Conservation (phyloP, 2,329 filamentous ascomycete species). For the Cryphonectria carpinicola region DNA sequence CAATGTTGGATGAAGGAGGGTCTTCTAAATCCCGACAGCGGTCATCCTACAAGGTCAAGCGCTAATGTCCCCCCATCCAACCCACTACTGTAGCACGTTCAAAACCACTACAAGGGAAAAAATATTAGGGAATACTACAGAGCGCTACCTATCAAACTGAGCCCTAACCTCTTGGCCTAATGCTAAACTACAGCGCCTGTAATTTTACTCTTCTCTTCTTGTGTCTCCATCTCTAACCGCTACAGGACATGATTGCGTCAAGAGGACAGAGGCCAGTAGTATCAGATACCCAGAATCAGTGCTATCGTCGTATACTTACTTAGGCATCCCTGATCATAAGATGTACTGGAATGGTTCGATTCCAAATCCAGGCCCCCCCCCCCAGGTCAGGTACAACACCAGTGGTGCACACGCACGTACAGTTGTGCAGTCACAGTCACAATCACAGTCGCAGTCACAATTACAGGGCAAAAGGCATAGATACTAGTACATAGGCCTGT, state of each 20-base stretch:
- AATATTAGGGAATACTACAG: neutral
- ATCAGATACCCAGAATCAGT: neutral
- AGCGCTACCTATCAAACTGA: neutral
- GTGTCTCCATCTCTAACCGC: neutral
- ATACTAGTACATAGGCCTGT: constrained; percentile 1
- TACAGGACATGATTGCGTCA: no score
- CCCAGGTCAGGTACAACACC: neutral
- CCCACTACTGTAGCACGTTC: neutral
- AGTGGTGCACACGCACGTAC: constrained; percentile 7
- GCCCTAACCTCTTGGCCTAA: neutral
- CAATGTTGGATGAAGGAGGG: neutral
- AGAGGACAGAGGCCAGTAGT: no score
- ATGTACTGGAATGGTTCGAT: neutral
- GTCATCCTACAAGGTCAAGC: neutral
- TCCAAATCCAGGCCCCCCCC: no score
- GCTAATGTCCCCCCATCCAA: neutral
- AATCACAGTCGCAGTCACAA: constrained; percentile 12
- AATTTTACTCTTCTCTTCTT: neutral
- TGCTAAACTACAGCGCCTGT: neutral
- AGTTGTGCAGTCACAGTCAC: constrained; percentile 11
- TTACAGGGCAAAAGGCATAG: constrained; percentile 4
- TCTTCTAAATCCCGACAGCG: constrained; percentile 2
- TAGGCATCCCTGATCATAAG: neutral
- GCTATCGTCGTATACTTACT: no score
- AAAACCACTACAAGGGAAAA: neutral